phyloP scores from a whole-genome alignment of 1,284 basidiomycete species.

The Tylopilus microsporus region DNA sequence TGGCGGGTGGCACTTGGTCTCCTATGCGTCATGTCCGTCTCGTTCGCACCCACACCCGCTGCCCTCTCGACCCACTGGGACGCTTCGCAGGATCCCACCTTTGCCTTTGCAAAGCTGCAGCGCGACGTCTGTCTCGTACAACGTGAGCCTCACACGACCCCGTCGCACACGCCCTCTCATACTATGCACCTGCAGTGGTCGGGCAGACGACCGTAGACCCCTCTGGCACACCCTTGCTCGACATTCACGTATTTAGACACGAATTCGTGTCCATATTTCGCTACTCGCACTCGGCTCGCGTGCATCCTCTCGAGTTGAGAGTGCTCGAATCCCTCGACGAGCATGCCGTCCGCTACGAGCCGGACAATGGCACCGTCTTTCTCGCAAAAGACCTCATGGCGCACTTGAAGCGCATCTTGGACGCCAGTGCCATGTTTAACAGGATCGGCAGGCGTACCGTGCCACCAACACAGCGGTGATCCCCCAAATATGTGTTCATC shows the following conservation, averaged over 20 bases:
- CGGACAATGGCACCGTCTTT: slow-evolving; percentile 60
- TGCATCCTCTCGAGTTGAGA: slow-evolving; percentile 50
- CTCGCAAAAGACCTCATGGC: slow-evolving; percentile 55
- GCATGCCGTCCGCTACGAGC: slow-evolving; percentile 49
- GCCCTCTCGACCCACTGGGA: slow-evolving; percentile 16
- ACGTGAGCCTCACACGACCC: slow-evolving; percentile 31
- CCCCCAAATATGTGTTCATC: background rate
- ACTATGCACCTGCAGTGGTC: slow-evolving; percentile 10
- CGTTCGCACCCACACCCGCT: slow-evolving; percentile 22
- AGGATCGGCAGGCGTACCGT: slow-evolving; percentile 6
- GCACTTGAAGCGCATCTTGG: slow-evolving; percentile 43
- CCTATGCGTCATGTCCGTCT: slow-evolving; percentile 19
- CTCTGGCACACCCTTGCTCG: slow-evolving; percentile 14
- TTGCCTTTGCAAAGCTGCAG: slow-evolving; percentile 47
- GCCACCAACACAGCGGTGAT: slow-evolving; percentile 14
- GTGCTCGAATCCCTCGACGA: slow-evolving; percentile 54
- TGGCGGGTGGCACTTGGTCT: background rate
- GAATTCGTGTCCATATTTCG: slow-evolving; percentile 60
- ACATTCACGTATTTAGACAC: slow-evolving; percentile 44
- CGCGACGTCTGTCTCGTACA: slow-evolving; percentile 46
- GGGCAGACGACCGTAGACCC: slow-evolving; percentile 17
- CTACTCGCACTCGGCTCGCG: slow-evolving; percentile 39
- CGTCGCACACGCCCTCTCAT: background rate
- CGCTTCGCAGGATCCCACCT: slow-evolving; percentile 21
- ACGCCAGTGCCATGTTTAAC: slow-evolving; percentile 20